Conservation (phyloP, 1,284 basidiomycete genomes). For the Tylopilus orsonianus region DNA sequence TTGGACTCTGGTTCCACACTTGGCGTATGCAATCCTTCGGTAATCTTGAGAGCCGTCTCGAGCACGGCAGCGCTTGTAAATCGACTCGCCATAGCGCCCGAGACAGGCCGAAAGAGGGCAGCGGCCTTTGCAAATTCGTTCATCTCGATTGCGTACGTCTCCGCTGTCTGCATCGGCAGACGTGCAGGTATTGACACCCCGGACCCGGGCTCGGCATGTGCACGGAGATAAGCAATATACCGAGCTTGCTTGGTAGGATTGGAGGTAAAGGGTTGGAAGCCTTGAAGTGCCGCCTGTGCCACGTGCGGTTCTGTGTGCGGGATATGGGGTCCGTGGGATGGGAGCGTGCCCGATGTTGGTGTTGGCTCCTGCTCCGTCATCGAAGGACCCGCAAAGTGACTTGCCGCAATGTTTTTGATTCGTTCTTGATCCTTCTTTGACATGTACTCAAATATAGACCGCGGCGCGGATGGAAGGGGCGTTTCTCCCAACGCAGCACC, state of each 20-base stretch:
- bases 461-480: constrained; percentile 62
- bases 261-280: constrained; percentile 86
- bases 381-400: constrained; percentile 27
- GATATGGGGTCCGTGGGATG: constrained; percentile 44
- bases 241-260: constrained; percentile 82
- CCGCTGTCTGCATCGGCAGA: constrained; percentile 55
- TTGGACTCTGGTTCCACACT: constrained; percentile 37
- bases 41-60: constrained; percentile 60
- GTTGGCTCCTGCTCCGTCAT: constrained; percentile 19
- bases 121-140: constrained; percentile 87
- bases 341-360: constrained; percentile 23
- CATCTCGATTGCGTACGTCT: constrained; percentile 81
- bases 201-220: constrained; percentile 55
- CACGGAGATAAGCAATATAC: constrained; percentile 80
- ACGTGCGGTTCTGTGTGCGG: constrained; percentile 72
- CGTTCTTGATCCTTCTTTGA: constrained; percentile 89
- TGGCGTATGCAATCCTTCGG: constrained; percentile 76
- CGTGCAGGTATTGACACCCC: constrained; percentile 44
- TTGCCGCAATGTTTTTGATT: constrained; percentile 62
- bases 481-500: constrained; percentile 84
- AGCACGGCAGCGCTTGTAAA: constrained; percentile 80
- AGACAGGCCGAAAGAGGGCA: constrained; percentile 88
- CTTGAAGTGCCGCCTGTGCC: constrained; percentile 83
- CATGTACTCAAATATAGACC: constrained; percentile 91
- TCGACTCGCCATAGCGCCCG: constrained; percentile 88